Conservation (phyloP, 345 rosid genomes). For the Psidium guajava region DNA sequence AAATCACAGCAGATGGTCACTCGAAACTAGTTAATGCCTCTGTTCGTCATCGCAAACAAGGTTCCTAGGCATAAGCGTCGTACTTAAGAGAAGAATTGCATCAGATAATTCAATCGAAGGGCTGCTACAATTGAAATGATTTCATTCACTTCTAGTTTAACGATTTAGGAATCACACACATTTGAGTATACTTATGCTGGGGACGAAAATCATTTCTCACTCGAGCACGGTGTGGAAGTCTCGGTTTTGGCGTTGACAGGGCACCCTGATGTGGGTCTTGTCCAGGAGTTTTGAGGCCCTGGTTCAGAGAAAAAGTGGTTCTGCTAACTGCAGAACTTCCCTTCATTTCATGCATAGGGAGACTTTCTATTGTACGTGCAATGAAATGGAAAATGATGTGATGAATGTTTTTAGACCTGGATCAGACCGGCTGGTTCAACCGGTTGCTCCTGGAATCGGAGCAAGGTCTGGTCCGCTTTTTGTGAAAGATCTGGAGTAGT, state of each 20-base stretch:
- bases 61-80: background rate
- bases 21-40: background rate
- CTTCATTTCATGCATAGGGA: background rate
- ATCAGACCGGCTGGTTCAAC: background rate
- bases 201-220: background rate
- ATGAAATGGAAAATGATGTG: background rate
- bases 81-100: background rate
- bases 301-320: background rate
- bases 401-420: background rate
- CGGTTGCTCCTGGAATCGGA: rapidly evolving
- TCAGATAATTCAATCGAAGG: background rate
- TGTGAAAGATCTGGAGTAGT: background rate
- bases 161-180: background rate
- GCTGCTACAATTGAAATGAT: background rate
- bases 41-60: background rate
- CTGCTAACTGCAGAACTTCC: background rate
- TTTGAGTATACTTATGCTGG: background rate
- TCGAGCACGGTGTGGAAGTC: background rate
- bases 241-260: background rate
- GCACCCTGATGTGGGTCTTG: background rate
- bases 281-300: background rate
- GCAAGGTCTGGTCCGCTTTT: background rate
- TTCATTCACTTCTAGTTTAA: background rate
- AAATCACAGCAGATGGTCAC: background rate
- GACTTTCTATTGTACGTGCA: background rate